A percentile compares a stretch with the other conserved stretches of the same genome.
phyloP scores from a whole-genome alignment of 768 basidiomycete genomes.

The Inosperma sp. region DNA sequence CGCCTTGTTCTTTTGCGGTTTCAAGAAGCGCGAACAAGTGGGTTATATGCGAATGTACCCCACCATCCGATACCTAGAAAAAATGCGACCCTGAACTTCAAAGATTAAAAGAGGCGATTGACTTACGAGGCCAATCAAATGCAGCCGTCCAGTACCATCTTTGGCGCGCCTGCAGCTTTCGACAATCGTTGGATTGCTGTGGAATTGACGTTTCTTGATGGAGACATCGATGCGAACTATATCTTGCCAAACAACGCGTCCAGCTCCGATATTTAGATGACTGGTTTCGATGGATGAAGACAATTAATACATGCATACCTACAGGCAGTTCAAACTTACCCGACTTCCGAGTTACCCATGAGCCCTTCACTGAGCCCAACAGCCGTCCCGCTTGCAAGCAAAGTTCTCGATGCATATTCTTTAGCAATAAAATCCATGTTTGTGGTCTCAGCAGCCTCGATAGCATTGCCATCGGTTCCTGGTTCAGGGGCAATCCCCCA shows the following conservation, averaged over 20 bases:
- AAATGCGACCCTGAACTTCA: background rate
- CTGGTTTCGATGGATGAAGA: conserved; percentile 37
- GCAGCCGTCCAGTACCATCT: conserved; percentile 75
- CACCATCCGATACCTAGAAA: conserved; percentile 81
- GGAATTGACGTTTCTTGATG: conserved; percentile 85
- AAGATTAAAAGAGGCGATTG: background rate
- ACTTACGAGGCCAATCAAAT: conserved; percentile 81
- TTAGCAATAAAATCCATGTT: conserved; percentile 88
- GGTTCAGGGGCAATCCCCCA: conserved; percentile 76
- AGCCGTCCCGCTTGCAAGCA: conserved; percentile 85
- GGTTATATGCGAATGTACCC: conserved; percentile 93
- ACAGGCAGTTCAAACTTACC: conserved; percentile 52
- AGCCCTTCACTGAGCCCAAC: conserved; percentile 91
- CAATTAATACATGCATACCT: background rate
- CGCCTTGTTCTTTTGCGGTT: conserved; percentile 79
- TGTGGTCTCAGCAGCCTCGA: conserved; percentile 76
- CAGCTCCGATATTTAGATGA: conserved; percentile 93
- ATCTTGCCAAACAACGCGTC: conserved; percentile 95
- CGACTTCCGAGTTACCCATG: conserved; percentile 98
- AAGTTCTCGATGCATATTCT: conserved; percentile 63
- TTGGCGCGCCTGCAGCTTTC: conserved; percentile 74
- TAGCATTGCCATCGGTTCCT: conserved; percentile 82
- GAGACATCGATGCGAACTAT: conserved; percentile 92
- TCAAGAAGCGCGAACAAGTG: conserved; percentile 90
- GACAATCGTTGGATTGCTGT: conserved; percentile 70